These are phyloP conservation scores for Pythium vanterpoolii DNA, from an alignment of 352 stramenopile genomes.

Conservation along the genomic window DNA sequence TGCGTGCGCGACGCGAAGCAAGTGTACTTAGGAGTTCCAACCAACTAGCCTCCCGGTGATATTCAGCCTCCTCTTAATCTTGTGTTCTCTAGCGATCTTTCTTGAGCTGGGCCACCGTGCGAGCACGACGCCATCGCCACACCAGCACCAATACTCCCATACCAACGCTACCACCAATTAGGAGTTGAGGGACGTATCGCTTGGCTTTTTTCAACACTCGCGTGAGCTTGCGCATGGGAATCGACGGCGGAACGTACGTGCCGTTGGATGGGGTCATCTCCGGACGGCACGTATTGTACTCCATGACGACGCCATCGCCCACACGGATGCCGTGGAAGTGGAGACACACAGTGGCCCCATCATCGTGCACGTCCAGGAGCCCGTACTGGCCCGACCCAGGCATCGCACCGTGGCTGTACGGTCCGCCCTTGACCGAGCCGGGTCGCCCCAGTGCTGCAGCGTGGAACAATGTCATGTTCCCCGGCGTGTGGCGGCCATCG, in stretches of 20 bases:
- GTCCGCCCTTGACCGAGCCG: constrained; percentile 81
- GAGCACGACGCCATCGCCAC: constrained; percentile 1
- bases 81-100: constrained; percentile 13
- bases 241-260: constrained; percentile 62
- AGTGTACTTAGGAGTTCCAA: not conserved
- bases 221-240: constrained; percentile 49
- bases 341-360: constrained; percentile 61
- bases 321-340: constrained; percentile 68
- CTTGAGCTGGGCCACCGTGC: constrained; percentile 7
- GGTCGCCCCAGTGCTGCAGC: constrained; percentile 76
- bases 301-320: constrained; percentile 51
- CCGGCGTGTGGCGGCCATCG: constrained; percentile 66
- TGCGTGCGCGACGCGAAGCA: constrained; percentile 2
- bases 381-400: constrained; percentile 78
- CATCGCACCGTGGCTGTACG: constrained; percentile 83
- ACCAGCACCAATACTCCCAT: not conserved
- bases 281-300: constrained; percentile 74
- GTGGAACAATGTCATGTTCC: constrained; percentile 77
- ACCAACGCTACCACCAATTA: not conserved
- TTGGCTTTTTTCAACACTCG: constrained; percentile 58
- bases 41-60: constrained; percentile 7
- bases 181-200: constrained; percentile 3
- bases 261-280: constrained; percentile 49
- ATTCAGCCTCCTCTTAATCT: not conserved
- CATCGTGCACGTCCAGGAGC: constrained; percentile 76